Evolutionary conservation across 2,329 filamentous ascomycete genomes (phyloP), one percentile per base, ranked within the genome.

Genomic region (Alternaria atra): DNA sequence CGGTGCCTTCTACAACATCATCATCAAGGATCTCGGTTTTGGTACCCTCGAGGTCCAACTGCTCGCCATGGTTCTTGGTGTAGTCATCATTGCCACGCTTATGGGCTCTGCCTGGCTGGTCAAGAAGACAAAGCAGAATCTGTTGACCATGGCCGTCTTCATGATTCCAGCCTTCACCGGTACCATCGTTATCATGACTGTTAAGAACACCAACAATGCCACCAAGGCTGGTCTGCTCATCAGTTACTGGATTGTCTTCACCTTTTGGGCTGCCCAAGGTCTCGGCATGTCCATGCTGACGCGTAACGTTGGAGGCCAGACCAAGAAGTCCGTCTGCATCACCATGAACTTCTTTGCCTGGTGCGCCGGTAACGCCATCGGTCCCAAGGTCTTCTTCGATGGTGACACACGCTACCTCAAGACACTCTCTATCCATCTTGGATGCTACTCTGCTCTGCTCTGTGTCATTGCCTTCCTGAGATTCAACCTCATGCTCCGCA

Each of bases 201-300:
- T 93, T 7, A 77, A 85, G 23, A 89, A 89, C 66, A 81, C 83
- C 6, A 85, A 81, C 43, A 82, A 83, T 35, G 77, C 84, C 8
- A 88, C 87, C 37, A 85, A 90, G 76, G 84, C 89, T 29, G 90
- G 90, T 6, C 83, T 93, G 0, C 80, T 93, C 13, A 86, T 93
- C 70, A 86, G 84, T 71, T 93, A 93, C 82, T 93, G 93, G 79
- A 89, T 93, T 63, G 89, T 88, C 0, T 83, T 92, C 17, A 91
- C 89, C 5, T 93, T 93, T 84, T 93, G 90, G 90, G 89, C 90
- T 0, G 90, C 89, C 0, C 87, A 90, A 70, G 90, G 88, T 2
- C 80, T 92, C 12, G 82, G 85, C 7, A 84, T 92, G 68, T 89
- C 88, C 13, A 84, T 92, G 81, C 84, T 91, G 58, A 87, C 87